A percentile compares a stretch with the other conserved stretches of the same genome.
Conservation (phyloP, 2,329 filamentous ascomycete genomes). For the Emergomyces africanus region DNA sequence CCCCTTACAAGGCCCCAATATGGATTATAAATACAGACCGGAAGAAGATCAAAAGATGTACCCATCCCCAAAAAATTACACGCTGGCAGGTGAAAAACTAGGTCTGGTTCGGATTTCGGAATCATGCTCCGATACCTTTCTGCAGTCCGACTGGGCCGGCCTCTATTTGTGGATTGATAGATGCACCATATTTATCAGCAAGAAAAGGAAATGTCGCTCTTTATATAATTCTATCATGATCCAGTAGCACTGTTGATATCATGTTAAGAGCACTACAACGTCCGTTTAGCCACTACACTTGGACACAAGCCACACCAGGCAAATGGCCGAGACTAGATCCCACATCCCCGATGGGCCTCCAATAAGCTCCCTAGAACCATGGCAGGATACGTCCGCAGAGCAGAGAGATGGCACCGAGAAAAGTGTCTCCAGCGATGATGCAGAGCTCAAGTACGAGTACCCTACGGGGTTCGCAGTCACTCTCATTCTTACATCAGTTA, state of each 20-base stretch:
- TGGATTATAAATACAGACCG: not conserved
- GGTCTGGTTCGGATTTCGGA: not conserved
- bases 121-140: not conserved
- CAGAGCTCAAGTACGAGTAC: conserved; percentile 11
- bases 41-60: not conserved
- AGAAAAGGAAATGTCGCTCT: not conserved
- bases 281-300: not conserved
- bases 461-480: conserved; percentile 10
- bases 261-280: not conserved
- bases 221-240: not conserved
- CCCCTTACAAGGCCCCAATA: not conserved
- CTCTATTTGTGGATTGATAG: not conserved
- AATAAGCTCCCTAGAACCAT: not conserved
- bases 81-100: not conserved
- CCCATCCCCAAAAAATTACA: not conserved
- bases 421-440: conserved; percentile 7
- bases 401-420: conserved; percentile 1
- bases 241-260: not conserved
- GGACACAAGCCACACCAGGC: not conserved
- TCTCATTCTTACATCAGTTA: conserved; percentile 14
- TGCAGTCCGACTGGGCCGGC: not conserved
- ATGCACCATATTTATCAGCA: not conserved
- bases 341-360: not conserved
- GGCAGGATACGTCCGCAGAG: not conserved
- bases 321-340: not conserved